Base-by-base conservation (phyloP, 1,284 basidiomycete genomes). In the Tilletia setariae region DNA sequence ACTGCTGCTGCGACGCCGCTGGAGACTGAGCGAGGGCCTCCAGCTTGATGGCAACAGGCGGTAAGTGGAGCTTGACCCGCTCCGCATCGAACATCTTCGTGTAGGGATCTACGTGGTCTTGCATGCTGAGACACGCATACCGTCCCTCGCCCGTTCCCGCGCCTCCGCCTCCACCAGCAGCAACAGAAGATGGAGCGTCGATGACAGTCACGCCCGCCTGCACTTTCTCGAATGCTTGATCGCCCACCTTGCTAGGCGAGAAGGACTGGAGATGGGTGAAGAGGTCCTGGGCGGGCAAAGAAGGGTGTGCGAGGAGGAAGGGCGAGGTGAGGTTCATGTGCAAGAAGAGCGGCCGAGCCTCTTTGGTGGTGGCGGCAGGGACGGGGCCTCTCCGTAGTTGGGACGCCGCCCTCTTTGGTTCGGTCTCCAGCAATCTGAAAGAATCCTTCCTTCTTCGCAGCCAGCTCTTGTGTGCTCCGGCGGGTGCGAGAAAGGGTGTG, bases 231-330 rank as follows among this genome's bases (percentile, higher is more conserved):
- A 61, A 61, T 16, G 56, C 56, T 25, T 30, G 56, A 35, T 61
- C 56, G 25, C 56, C 56, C 3, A 61, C 13, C 28, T 61, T 61
- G 32, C 35, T 40, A 7, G 56, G 56, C 28, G 28, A 25, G 16
- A 61, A 61, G 15, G 25, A 32, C 21, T 61, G 56, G 30, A 61
- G 28, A 16, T 61, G 56, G 30, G 56, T 61, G 56, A 61, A 61
- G 30, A 61, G 56, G 25, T 61, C 25, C 15, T 61, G 16, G 25
- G 19, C 28, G 9, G 30, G 28, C 4, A 61, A 9, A 30, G 13
- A n/a, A 13, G 56, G 25, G 28, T 61, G 56, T 4, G 56, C 56
- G 30, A 4, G 13, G 28, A 61, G 28, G 56, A 61, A 61, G 56
- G 28, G 16, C 1, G 56, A 32, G 30, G 56, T 61, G 25, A 61